These are phyloP conservation scores for Gonapodya prolifera DNA, from an alignment of 192 early-diverging fungal genomes.

Conservation along the genomic window DNA sequence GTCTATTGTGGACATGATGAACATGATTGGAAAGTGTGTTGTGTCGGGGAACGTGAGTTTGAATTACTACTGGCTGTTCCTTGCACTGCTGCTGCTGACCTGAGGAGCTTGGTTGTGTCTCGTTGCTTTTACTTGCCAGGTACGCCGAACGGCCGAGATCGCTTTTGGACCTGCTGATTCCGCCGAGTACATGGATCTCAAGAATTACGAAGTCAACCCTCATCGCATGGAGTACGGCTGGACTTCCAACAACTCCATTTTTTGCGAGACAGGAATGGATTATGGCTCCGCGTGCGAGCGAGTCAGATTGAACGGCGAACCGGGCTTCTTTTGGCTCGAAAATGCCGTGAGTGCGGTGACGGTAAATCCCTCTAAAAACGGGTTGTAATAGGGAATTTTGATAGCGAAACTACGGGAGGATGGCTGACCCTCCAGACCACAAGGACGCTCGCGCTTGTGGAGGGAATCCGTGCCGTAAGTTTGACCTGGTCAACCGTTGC, in stretches of 20 bases:
- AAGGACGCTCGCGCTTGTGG: constrained; percentile 22
- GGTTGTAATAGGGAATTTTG: too few relatives aligned
- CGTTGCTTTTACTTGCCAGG: not conserved
- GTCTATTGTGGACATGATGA: constrained; percentile 33
- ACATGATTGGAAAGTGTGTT: constrained; percentile 34
- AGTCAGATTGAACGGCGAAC: constrained; percentile 26
- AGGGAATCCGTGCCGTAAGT: constrained; percentile 25
- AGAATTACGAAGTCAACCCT: constrained; percentile 33
- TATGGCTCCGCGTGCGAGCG: constrained; percentile 19
- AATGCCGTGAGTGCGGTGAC: constrained; percentile 20
- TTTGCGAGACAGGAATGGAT: constrained; percentile 26
- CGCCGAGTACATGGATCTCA: constrained; percentile 30
- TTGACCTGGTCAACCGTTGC: too few relatives aligned
- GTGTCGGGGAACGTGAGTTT: constrained; percentile 28
- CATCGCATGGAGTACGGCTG: constrained; percentile 28
- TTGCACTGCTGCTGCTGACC: too few relatives aligned
- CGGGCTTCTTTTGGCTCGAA: constrained; percentile 32
- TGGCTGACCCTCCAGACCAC: constrained; percentile 1
- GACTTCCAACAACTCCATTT: constrained; percentile 38
- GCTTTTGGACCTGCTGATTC: constrained; percentile 28
- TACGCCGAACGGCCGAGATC: constrained; percentile 34
- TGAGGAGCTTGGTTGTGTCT: not conserved
- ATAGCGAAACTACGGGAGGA: not conserved
- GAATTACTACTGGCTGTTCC: not conserved
- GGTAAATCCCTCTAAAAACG: too few relatives aligned